Percentiles rank a stretch among this genome's conserved stretches.
Conservation (phyloP, 176 grass and related monocot species). For the Musa troglodytarum region DNA sequence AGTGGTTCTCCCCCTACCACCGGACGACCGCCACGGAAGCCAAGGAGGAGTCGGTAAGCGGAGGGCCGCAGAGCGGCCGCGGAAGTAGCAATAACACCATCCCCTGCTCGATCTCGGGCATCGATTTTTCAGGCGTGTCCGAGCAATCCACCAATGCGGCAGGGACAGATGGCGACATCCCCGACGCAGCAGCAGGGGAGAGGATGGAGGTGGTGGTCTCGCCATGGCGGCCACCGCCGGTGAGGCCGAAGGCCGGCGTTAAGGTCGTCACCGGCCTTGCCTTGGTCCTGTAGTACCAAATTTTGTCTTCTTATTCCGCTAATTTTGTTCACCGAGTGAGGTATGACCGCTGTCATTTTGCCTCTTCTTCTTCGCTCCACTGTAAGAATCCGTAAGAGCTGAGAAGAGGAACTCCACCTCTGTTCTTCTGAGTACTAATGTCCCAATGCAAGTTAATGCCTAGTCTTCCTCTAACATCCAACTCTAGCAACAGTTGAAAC, state of each 20-base stretch:
- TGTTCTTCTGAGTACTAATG: not conserved
- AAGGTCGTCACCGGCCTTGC: constrained; percentile 67
- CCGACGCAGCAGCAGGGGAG: not conserved
- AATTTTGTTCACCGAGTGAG: not conserved
- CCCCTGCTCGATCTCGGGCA: constrained; percentile 30
- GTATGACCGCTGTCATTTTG: not conserved
- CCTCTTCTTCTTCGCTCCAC: not conserved
- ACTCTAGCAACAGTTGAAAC: no score
- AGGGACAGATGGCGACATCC: not conserved
- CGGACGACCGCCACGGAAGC: not conserved
- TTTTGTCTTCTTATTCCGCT: constrained; percentile 22
- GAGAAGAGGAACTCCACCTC: not conserved
- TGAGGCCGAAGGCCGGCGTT: not conserved
- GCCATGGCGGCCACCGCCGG: constrained; percentile 29
- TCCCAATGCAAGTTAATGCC: not conserved
- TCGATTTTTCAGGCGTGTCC: constrained; percentile 38
- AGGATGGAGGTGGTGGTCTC: constrained; percentile 60
- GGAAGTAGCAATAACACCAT: not conserved
- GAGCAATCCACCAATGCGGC: constrained; percentile 22
- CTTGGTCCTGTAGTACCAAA: constrained; percentile 48
- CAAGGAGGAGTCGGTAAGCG: not conserved
- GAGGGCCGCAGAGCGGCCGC: not conserved
- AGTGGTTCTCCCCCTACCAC: constrained; percentile 30
- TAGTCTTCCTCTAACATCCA: not conserved
- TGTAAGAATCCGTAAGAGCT: not conserved